Percentiles rank a stretch among this genome's conserved stretches.
phyloP scores from a whole-genome alignment of 495 filamentous ascomycete species.

The Penicillium bialowiezense region DNA sequence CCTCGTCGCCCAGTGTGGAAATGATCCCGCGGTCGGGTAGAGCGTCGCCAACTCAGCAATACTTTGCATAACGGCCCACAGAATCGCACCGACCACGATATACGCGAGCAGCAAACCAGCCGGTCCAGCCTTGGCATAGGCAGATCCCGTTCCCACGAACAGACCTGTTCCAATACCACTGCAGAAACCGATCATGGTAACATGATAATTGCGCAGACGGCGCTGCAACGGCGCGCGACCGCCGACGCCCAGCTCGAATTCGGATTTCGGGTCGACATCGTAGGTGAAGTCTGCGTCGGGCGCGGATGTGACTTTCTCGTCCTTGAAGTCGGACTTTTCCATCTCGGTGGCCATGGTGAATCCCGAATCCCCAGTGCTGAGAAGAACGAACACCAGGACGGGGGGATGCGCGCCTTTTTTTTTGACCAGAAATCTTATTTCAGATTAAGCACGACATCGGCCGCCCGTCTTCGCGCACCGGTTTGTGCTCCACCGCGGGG shows the following conservation, averaged over 20 bases:
- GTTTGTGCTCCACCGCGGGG: slow-evolving; percentile 10
- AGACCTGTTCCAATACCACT: slow-evolving; percentile 66
- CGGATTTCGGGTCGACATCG: slow-evolving; percentile 22
- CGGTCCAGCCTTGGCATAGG: slow-evolving; percentile 64
- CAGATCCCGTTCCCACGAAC: slow-evolving; percentile 70
- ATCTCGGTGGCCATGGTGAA: slow-evolving; percentile 6
- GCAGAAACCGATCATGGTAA: slow-evolving; percentile 41
- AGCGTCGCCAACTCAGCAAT: slow-evolving; percentile 73
- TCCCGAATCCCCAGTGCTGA: not conserved
- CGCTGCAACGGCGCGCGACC: slow-evolving; percentile 36
- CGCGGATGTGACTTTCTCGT: slow-evolving; percentile 19
- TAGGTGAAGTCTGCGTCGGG: slow-evolving; percentile 10
- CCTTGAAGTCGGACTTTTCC: slow-evolving; percentile 13
- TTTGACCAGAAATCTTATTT: slow-evolving; percentile 6
- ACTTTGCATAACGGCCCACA: slow-evolving; percentile 57
- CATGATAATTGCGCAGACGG: slow-evolving; percentile 37
- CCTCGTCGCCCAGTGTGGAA: slow-evolving; percentile 69
- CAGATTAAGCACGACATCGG: slow-evolving; percentile 23
- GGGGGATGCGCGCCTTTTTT: slow-evolving; percentile 3
- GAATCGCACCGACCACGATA: slow-evolving; percentile 60
- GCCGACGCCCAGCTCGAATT: slow-evolving; percentile 36
- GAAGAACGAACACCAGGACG: not conserved
- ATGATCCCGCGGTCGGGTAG: slow-evolving; percentile 69
- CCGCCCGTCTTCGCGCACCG: slow-evolving; percentile 5
- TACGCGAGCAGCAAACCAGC: slow-evolving; percentile 68